Evolutionary conservation across 2,329 filamentous ascomycete genomes (phyloP), one percentile per base, ranked within the genome.

Genomic region (Celoporthe dispersa): DNA sequence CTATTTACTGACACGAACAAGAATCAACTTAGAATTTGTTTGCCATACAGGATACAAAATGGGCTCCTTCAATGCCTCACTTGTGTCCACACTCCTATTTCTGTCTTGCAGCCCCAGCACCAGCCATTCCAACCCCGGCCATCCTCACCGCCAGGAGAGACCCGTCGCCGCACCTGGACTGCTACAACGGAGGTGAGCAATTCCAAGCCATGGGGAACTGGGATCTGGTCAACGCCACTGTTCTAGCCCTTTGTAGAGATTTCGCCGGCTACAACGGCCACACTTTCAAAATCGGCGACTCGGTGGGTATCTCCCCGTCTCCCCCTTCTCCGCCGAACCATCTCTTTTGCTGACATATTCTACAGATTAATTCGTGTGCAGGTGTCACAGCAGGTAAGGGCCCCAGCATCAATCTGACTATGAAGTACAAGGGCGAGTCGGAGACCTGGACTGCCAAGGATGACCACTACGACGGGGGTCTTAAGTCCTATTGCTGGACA

Each of bases 361-460:
- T 51, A 28, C 28, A 67, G 66, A 39, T 39, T n/a, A 61, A 31
- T 12, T 62, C 28, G 22, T 61, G 66, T 41, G 28, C 25, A 35
- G 44, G 55, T 31, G 11, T 19, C 16, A 62, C 25, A 19, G 31
- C 19, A 25, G 66, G 66, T 31, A 39, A 67, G n/a, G 66, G 57
- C 6, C 28, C 53, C 12, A 62, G 57, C n/a, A 53, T 67, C n/a
- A 35, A 51, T 19, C 44, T 67, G 5, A 51, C 66, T 16, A 62
- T 67, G 57, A 67, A 28, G 22, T 67, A 67, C 44, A 67, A 67
- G 14, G 66, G 66, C 4, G 28, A 37, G 8, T n/a, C 66, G 2
- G 39, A 67, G 25, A 37, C 37, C 12, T 67, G 59, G 35, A 67
- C 57, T 7, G 53, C 57, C 12, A 8, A 48, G n/a, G 35, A 53